These are phyloP conservation scores for Colletotrichum theobromicola DNA, from an alignment of 2,329 filamentous ascomycete species.

Conservation along the genomic window DNA sequence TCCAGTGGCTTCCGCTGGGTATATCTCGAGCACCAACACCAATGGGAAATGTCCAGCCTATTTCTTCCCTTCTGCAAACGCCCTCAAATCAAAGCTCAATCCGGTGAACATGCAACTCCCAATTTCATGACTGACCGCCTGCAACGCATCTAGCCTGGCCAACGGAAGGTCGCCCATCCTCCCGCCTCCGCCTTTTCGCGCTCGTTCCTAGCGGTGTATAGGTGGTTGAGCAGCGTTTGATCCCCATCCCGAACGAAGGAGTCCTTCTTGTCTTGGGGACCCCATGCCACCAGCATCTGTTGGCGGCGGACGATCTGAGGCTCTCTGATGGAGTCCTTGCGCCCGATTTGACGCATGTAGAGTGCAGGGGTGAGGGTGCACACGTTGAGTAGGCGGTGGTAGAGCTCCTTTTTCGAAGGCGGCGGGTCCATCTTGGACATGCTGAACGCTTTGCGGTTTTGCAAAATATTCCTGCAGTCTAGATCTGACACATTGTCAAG, in stretches of 20 bases:
- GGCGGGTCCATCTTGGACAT: constrained; percentile 34
- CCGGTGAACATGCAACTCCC: neutral
- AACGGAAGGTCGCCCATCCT: constrained; percentile 15
- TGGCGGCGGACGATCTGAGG: constrained; percentile 40
- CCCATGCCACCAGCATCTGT: constrained; percentile 44
- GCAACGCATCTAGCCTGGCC: neutral
- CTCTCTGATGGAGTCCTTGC: constrained; percentile 36
- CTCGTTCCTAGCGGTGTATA: constrained; percentile 30
- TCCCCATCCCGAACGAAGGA: constrained; percentile 31
- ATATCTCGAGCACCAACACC: neutral
- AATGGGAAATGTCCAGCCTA: neutral
- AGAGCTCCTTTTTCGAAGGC: constrained; percentile 35
- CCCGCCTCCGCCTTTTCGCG: constrained; percentile 13
- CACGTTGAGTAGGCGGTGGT: constrained; percentile 35
- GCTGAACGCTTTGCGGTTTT: constrained; percentile 40
- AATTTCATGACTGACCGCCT: too few relatives aligned
- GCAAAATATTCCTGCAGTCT: constrained; percentile 40
- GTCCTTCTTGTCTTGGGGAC: constrained; percentile 34
- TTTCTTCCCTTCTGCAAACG: neutral
- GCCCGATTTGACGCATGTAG: constrained; percentile 40
- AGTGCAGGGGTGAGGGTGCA: constrained; percentile 40
- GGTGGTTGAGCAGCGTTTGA: constrained; percentile 32
- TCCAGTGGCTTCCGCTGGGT: neutral
- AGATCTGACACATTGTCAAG: constrained; percentile 33
- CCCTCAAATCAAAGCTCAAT: neutral